Base-by-base conservation (phyloP, 345 rosid species). In the Pistacia atlantica region DNA sequence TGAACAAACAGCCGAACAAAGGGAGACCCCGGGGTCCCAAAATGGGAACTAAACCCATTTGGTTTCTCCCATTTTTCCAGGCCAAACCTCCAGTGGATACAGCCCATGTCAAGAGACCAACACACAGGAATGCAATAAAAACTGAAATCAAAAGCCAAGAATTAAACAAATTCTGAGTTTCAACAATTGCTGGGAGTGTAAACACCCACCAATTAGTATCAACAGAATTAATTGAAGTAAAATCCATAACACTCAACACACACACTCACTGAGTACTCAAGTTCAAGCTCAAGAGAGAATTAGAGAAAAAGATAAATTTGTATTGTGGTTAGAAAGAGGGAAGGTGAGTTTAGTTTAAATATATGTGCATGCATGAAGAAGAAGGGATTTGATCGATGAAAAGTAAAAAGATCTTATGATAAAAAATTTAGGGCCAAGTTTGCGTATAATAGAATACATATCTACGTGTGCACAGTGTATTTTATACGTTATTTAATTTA, bases 11-110 rank as follows among this genome's bases (percentile, higher is more conserved):
- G 25, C 92, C 92, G 2, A 89, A 69, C 31, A 84, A 18, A 2
- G 92, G 90, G 13, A 87, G 78, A 22, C 90, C 86, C 11, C 82
- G 42, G 0, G 82, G 81, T 12, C 92, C 89, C 1, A 88, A 86
- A 14, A 89, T 85, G 1, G 83, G 80, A 48, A 81, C 78, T 13
- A 9, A 16, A 11, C 84, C 92, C 75, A 58, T 13, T 20, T 70
- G 85, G 80, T 58, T 83, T 35, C 90, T 79, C 56, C 87, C 86
- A 37, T 83, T 78, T 73, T 75, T 82, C 89, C 90, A 89, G 7
- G 90, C 89, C 0, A 66, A 25, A 38, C 89, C 92, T 1, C 90
- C 92, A 9, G 78, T 17, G 33, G 82, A 20, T 45, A 80, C 63
- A 38, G 72, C 80, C 90, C 90, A 79, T 2, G 87, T 75, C 0